Conservation (phyloP, 164 flowering plant species). For the Stephania yunnanensis region DNA sequence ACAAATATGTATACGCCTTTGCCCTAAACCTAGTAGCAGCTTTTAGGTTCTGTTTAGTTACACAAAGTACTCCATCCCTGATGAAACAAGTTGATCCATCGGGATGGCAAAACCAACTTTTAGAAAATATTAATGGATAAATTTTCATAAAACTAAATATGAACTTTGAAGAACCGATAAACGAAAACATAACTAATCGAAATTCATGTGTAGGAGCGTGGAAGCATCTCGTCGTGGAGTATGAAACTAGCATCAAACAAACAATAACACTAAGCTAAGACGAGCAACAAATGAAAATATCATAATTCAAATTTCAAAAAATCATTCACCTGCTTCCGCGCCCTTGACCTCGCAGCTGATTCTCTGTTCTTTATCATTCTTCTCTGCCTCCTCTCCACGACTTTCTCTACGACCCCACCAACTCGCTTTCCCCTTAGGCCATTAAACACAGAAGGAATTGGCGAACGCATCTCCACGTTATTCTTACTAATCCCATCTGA, state of each 20-base stretch:
- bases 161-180: not conserved
- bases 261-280: not conserved
- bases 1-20: not conserved
- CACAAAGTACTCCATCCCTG: not conserved
- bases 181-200: not conserved
- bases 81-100: not conserved
- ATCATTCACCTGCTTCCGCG: conserved; percentile 79
- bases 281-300: not conserved
- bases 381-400: conserved; percentile 81
- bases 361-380: conserved; percentile 96
- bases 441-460: conserved; percentile 64
- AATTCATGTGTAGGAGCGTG: not conserved
- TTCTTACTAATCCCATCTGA: conserved; percentile 71
- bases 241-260: not conserved
- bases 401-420: conserved; percentile 62
- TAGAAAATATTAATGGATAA: not conserved
- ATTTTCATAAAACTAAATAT: not conserved
- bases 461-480: conserved; percentile 76
- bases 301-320: not conserved
- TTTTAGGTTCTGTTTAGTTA: not conserved
- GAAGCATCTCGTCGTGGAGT: not conserved
- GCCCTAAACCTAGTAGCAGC: not conserved
- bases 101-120: not conserved
- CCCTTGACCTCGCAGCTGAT: conserved; percentile 92
- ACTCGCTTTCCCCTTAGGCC: conserved; percentile 56